Base-by-base conservation (phyloP, 352 stramenopile genomes). In the Globisporangium camurandrum region DNA sequence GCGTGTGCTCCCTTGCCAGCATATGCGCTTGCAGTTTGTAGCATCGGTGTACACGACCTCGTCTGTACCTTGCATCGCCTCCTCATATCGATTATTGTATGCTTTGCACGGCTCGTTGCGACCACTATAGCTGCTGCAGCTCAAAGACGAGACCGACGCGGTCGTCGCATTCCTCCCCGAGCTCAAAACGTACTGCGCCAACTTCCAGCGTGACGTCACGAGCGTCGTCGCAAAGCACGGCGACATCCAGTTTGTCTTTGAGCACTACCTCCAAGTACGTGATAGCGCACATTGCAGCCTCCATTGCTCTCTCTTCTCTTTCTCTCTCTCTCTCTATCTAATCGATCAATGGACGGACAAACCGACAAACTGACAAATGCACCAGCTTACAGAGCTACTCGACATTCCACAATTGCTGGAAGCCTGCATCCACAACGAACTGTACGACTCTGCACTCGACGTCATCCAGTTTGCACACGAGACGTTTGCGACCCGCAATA, bases 341-440 rank as follows among this genome's bases (percentile, higher is more conserved):
- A n/a, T n/a, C n/a, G n/a, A n/a, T n/a, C n/a, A n/a, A n/a, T n/a
- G n/a, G n/a, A n/a, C n/a, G n/a, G n/a, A n/a, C n/a, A n/a, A n/a
- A n/a, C n/a, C 52, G 19, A 34, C 37, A 31, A 7, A 38, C 27
- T 45, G 20, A 20, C 39, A 4, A 12, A 45, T 31, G 10, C 16
- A 6, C 10, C 49, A 97, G 81, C 62, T 99, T 30, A 86, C 97
- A n/a, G 95, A 99, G 64, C 67, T 99, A 20, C 71, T 99, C 46
- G 95, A 99, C 74, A 90, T 99, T 27, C 96, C 96, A 8, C 96
- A 98, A 59, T 69, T 99, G 28, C 88, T 99, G 63, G 95, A 99
- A 61, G 89, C 92, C 4, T 99, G 96, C 55, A 95, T 98, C 37
- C 76, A 96, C 51, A 98, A 97, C 56, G 95, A 97, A 56, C 68